A percentile compares a stretch with the other conserved stretches of the same genome.
Evolutionary conservation across 2,329 filamentous ascomycete species (phyloP).

Genomic region (Madurella fahalii): DNA sequence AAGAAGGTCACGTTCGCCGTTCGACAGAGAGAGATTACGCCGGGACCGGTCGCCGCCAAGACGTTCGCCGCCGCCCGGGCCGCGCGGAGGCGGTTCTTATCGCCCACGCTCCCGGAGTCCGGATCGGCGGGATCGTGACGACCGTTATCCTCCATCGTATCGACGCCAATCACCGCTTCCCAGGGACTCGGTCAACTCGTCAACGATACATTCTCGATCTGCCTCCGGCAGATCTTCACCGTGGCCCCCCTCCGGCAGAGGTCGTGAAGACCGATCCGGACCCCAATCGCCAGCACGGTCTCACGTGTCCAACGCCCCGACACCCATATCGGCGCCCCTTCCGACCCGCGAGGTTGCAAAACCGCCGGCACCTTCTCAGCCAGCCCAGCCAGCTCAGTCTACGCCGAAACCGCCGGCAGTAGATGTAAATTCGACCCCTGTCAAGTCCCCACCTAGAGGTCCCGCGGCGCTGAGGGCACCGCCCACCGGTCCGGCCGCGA

Average conservation of each 20-base stretch:
- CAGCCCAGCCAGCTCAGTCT: conserved; percentile 8
- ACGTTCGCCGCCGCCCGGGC: conserved; percentile 36
- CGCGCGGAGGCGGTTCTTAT: conserved; percentile 43
- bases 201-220: conserved; percentile 47
- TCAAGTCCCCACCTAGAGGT: conserved; percentile 50
- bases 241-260: conserved; percentile 44
- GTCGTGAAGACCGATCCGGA: conserved; percentile 44
- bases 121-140: conserved; percentile 46
- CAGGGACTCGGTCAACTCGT: conserved; percentile 47
- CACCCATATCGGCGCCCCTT: conserved; percentile 9
- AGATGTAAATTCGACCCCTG: conserved; percentile 29
- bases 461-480: conserved; percentile 51
- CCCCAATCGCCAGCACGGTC: conserved; percentile 40
- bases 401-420: conserved; percentile 20
- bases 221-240: conserved; percentile 51
- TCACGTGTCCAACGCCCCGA: conserved; percentile 23
- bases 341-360: conserved; percentile 16
- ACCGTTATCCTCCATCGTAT: conserved; percentile 36
- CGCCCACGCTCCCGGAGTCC: conserved; percentile 51
- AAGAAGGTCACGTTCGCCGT: conserved; percentile 53
- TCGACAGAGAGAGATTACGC: conserved; percentile 43
- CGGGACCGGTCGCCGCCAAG: conserved; percentile 35
- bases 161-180: conserved; percentile 46
- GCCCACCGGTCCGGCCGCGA: conserved; percentile 42
- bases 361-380: conserved; percentile 10